Evolutionary conservation across 1,139 yeast species (phyloP).

Genomic region (Protomyces gravidus): DNA sequence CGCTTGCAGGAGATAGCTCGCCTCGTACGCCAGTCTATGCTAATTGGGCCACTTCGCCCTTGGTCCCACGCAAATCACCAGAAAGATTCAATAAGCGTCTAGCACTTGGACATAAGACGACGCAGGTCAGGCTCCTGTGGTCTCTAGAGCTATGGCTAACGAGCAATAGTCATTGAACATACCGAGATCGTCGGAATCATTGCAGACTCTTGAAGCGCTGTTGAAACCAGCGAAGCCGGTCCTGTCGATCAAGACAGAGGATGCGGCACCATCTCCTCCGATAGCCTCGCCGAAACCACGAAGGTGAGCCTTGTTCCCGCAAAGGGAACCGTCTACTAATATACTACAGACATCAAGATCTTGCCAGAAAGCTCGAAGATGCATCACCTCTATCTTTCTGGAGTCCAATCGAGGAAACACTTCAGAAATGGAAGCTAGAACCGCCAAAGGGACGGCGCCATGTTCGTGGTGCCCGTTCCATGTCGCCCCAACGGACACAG

Average conservation of each 20-base stretch:
- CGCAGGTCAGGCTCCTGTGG: neutral
- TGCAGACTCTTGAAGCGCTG: neutral
- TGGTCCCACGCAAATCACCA: conserved; percentile 20
- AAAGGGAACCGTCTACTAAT: neutral
- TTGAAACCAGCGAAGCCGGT: neutral
- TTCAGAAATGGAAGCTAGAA: neutral
- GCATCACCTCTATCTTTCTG: neutral
- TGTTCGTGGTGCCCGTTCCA: conserved; percentile 1
- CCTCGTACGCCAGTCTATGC: conserved; percentile 5
- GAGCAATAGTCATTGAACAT: conserved; percentile 9
- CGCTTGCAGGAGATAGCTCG: too few species aligned
- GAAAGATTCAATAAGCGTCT: conserved; percentile 15
- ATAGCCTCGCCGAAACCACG: neutral
- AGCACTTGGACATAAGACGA: conserved; percentile 18
- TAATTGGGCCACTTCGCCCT: conserved; percentile 24
- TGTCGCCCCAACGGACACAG: neutral
- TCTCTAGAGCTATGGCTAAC: neutral
- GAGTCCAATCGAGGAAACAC: neutral
- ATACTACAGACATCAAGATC: neutral
- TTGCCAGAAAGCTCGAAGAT: neutral
- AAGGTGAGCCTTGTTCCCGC: neutral
- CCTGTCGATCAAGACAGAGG: neutral
- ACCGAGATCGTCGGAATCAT: neutral
- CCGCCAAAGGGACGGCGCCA: neutral
- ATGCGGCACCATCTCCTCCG: neutral